Evolutionary conservation across 2,329 filamentous ascomycete species (phyloP), one percentile per base, ranked within the genome.

Genomic region (Sporothrix pallida): DNA sequence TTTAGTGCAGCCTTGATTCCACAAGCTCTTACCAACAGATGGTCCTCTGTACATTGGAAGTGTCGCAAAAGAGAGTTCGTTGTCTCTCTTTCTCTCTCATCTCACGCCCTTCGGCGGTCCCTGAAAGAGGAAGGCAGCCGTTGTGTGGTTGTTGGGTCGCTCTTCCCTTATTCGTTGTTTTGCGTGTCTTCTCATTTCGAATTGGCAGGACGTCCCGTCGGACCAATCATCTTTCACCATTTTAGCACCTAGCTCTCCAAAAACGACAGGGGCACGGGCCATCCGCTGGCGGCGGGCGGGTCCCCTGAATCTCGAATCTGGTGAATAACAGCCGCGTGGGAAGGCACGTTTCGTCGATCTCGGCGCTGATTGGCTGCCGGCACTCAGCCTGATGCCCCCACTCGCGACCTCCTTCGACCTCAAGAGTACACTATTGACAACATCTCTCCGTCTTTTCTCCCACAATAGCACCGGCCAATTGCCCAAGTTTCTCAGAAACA

Each of bases 211-310:
- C 10, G 71, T 58, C 50, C 17, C 23, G 9, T n/a, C 17, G 7
- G 52, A 54, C 75, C 74, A 76, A 76, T 76, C 75, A 76, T 68
- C 62, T 70, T 56, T 70, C 70, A 65, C 48, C 26, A 70, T 71
- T 74, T 63, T 9, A 44, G 58, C 31, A 12, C 46, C 17, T 48
- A 17, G 12, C n/a, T 67, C 20, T n/a, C 62, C 31, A 37, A 37
- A 6, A 37, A 67, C n/a, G n/a, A 15, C 42, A 13, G 12, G 17
- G 12, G 70, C 75, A 74, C 75, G 70, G 75, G 52, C 75, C 75
- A 74, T 37, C 31, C 31, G 31, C 26, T 13, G 48, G 37, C 46
- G 6, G 46, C 7, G 4, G 7, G 54, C 23, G 44, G 71, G 62
- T 54, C 23, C 56, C 67, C 37, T 67, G 42, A 46, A 58, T 50